These are phyloP conservation scores for Nannochloropsis oceanica DNA, from an alignment of 108 stramenopile genomes.

Conservation along the genomic window DNA sequence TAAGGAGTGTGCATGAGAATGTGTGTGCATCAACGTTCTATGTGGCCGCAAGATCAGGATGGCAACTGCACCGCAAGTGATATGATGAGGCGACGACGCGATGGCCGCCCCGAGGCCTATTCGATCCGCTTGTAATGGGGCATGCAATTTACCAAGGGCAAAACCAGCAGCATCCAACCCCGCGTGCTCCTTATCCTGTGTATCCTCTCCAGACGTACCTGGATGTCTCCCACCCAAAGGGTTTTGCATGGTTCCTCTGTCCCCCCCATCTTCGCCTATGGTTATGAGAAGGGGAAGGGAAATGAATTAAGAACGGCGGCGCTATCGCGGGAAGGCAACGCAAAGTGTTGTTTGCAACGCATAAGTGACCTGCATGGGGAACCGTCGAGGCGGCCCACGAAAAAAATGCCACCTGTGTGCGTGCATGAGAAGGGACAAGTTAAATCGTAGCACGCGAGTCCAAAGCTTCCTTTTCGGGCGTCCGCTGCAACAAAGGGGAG, in stretches of 20 bases:
- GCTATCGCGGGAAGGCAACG: background rate
- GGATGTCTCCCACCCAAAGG: slow-evolving; percentile 25
- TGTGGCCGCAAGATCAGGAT: background rate
- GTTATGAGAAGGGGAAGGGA: background rate
- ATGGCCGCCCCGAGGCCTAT: background rate
- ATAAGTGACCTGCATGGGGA: no score
- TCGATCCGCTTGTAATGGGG: background rate
- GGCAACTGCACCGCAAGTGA: background rate
- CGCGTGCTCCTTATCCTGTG: background rate
- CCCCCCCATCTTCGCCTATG: background rate
- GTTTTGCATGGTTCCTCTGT: slow-evolving; percentile 11
- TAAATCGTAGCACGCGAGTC: no score
- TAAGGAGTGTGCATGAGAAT: no score
- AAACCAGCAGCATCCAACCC: no score
- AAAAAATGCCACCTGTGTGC: no score
- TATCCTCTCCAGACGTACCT: background rate
- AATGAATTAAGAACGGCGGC: background rate
- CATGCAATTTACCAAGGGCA: no score
- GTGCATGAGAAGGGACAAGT: no score
- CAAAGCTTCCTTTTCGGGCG: no score
- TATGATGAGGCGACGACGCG: background rate
- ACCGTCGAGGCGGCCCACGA: no score
- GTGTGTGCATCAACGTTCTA: background rate
- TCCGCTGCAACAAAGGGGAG: no score
- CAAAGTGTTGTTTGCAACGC: background rate